These are phyloP conservation scores for Blumeria hordei DNA, from an alignment of 2,329 filamentous ascomycete species.

Conservation along the genomic window DNA sequence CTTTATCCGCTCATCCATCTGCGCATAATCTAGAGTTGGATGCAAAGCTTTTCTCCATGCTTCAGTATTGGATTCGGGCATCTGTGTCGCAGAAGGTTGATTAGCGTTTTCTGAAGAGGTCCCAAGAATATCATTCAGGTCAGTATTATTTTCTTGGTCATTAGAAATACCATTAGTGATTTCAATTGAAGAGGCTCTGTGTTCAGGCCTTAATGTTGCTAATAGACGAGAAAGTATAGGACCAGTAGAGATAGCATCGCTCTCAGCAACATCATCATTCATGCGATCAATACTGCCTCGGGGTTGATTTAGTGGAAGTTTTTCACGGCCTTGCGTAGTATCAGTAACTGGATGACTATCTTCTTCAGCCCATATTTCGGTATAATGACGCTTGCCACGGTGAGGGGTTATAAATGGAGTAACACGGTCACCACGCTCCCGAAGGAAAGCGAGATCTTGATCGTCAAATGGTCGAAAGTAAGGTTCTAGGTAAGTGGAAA, in stretches of 20 bases:
- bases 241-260: slow-evolving; percentile 69
- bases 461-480: slow-evolving; percentile 78
- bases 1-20: slow-evolving; percentile 76
- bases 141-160: slow-evolving; percentile 20
- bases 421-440: slow-evolving; percentile 68
- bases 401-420: slow-evolving; percentile 69
- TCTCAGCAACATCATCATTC: slow-evolving; percentile 66
- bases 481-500: slow-evolving; percentile 76
- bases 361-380: slow-evolving; percentile 82
- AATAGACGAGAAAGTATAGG: slow-evolving; percentile 67
- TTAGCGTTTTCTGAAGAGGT: slow-evolving; percentile 8
- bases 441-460: slow-evolving; percentile 79
- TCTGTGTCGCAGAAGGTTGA: slow-evolving; percentile 46
- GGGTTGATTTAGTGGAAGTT: slow-evolving; percentile 54
- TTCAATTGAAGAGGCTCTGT: slow-evolving; percentile 29
- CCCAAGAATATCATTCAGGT: slow-evolving; percentile 6
- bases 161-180: slow-evolving; percentile 27
- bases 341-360: slow-evolving; percentile 62
- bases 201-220: slow-evolving; percentile 57
- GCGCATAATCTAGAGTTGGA: slow-evolving; percentile 56
- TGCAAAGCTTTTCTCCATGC: slow-evolving; percentile 58
- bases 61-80: slow-evolving; percentile 53
- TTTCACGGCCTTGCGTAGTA: slow-evolving; percentile 34
- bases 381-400: slow-evolving; percentile 65
- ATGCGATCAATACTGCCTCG: slow-evolving; percentile 71